These are phyloP conservation scores for Herpotrichia juniperi DNA, from an alignment of 2,329 filamentous ascomycete species.

Conservation along the genomic window DNA sequence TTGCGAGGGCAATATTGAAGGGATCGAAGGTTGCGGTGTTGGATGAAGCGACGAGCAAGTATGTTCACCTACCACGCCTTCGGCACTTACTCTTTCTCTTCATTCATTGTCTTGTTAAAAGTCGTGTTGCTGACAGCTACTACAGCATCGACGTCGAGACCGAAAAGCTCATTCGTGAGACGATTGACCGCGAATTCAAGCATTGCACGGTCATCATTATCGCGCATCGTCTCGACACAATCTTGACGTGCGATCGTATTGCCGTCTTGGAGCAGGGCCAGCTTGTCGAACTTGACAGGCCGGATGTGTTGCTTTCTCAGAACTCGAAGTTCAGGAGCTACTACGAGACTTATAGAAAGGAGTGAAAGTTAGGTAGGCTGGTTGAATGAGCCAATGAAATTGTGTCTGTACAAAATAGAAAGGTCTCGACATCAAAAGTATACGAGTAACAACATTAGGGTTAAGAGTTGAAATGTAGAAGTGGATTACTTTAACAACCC, in stretches of 20 bases:
- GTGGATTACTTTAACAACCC: no score
- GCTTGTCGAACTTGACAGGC: slow-evolving; percentile 14
- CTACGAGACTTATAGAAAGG: no score
- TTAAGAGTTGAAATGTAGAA: no score
- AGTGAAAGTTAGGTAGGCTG: no score
- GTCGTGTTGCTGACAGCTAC: neutral
- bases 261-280: slow-evolving; percentile 13
- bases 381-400: no score
- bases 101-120: neutral
- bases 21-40: slow-evolving; percentile 13
- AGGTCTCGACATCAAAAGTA: no score
- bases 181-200: slow-evolving; percentile 57
- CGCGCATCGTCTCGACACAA: slow-evolving; percentile 12
- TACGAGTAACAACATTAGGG: no score
- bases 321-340: no score
- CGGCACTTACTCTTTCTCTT: no score
- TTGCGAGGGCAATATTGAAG: slow-evolving; percentile 61
- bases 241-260: slow-evolving; percentile 11
- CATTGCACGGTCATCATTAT: slow-evolving; percentile 50
- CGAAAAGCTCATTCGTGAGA: slow-evolving; percentile 60
- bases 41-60: slow-evolving; percentile 20
- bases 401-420: no score
- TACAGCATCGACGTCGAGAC: slow-evolving; percentile 24
- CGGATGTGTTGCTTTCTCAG: no score
- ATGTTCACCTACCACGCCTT: neutral